Evolutionary conservation across 345 rosid species (phyloP).

Genomic region (Eucalyptus melliodora): DNA sequence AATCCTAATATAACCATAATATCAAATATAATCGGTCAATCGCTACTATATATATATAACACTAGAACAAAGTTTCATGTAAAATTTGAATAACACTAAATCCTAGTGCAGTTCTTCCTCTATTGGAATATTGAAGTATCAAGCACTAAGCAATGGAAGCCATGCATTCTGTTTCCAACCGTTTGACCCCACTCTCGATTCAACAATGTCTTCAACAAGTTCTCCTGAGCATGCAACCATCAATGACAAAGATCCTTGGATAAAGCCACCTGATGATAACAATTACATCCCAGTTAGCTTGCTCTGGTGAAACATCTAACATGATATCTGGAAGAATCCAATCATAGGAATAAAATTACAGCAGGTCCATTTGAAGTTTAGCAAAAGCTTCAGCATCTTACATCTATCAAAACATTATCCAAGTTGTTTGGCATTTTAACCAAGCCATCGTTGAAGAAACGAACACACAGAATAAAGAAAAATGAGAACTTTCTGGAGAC

Average conservation of each 20-base stretch:
- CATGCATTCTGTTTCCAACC: slow-evolving; percentile 20
- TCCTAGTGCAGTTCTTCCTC: slow-evolving; percentile 15
- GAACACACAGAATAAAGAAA: too few species aligned
- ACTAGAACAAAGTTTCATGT: background rate
- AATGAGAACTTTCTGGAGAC: too few species aligned
- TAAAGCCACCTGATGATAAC: slow-evolving; percentile 50
- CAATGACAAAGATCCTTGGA: slow-evolving; percentile 80
- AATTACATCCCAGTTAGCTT: background rate
- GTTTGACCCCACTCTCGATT: slow-evolving; percentile 12
- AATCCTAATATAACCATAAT: background rate
- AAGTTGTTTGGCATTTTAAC: background rate
- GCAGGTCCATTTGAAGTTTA: background rate
- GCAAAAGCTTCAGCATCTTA: background rate
- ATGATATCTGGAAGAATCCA: background rate
- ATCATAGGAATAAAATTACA: background rate
- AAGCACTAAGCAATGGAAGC: slow-evolving; percentile 63
- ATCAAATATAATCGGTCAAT: background rate
- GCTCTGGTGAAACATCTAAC: background rate
- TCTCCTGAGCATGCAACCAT: slow-evolving; percentile 63
- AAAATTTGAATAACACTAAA: background rate
- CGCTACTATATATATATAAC: background rate
- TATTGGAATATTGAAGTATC: slow-evolving; percentile 75
- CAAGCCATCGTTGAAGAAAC: too few species aligned
- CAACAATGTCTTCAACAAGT: slow-evolving; percentile 30
- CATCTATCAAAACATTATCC: background rate